Base-by-base conservation (phyloP, 257 asterid species). In the Gardenia jasminoides region DNA sequence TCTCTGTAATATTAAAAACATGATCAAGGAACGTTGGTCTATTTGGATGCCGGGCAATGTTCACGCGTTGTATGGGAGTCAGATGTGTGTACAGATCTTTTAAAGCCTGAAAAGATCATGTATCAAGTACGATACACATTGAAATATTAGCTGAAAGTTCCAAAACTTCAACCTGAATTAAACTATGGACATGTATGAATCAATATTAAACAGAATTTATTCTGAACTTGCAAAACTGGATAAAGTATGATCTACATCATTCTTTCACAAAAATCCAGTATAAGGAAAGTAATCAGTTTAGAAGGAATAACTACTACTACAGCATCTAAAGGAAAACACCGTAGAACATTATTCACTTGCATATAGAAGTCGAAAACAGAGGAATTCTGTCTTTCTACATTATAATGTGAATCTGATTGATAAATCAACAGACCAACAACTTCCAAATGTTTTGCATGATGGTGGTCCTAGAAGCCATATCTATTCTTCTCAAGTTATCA, bases 11-110 rank as follows among this genome's bases (percentile, higher is more conserved):
- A 86, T 86, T 94, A 78, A 92, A 94, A 52, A 94, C 67, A 80
- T 94, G 98, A 87, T 94, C 98, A 83, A 92, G 98, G 86, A 86
- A 94, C 7, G 97, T 94, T 58, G 98, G 98, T 77, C 98, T 85
- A 83, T 94, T 84, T 48, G 98, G 98, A 83, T 92, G 97, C 41
- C 98, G 79, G 72, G 98, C 98, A 86, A 94, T 87, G 74, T 85
- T 79, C 85, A 94, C 95, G 68, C 97, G 94, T 80, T 94, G 98
- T 77, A 92, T 91, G 26, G 98, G 97, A 79, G 83, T 73, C 85
- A 96, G 87, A 84, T 91, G 91, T 7, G 88, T 90, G 88, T 92
- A 96, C 17, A 96, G 86, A 65, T 90, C 91, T 84, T 91, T 89
- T 81, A 89, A 86, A 78, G 96, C 97, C 99, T 96, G 97, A 83